Conservation (phyloP, 345 rosid genomes). For the Ceriops decandra region DNA sequence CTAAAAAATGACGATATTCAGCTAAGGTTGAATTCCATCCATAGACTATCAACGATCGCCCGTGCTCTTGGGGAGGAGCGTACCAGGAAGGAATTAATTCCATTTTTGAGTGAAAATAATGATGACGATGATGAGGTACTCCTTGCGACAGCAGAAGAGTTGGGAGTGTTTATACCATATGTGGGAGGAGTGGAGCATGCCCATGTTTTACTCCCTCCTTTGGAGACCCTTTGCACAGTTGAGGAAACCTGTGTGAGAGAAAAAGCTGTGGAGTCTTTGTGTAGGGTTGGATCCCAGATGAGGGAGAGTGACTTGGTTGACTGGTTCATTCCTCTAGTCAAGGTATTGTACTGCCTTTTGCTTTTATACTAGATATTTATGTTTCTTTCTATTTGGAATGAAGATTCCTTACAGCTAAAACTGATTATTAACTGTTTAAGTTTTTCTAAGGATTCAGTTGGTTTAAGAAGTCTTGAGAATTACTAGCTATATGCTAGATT, state of each 20-base stretch:
- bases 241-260: conserved; percentile 98
- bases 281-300: conserved; percentile 94
- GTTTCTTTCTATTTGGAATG: background rate
- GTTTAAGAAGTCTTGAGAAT: background rate
- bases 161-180: conserved; percentile 87
- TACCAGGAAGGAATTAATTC: conserved; percentile 83
- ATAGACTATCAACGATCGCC: conserved; percentile 84
- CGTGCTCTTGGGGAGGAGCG: conserved; percentile 98
- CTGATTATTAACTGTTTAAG: background rate
- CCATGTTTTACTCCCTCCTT: conserved; percentile 69
- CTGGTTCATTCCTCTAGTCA: conserved; percentile 79
- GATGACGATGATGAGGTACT: conserved; percentile 97
- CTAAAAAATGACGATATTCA: conserved; percentile 94
- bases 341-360: conserved; percentile 42
- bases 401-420: background rate
- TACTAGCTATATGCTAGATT: background rate
- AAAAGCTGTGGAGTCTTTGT: conserved; percentile 80
- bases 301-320: conserved; percentile 78
- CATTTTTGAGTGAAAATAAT: conserved; percentile 85
- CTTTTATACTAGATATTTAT: background rate
- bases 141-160: conserved; percentile 87
- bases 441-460: background rate
- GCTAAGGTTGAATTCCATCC: conserved; percentile 82
- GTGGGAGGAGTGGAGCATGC: conserved; percentile 93
- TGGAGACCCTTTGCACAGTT: conserved; percentile 83